Percentiles rank a stretch among this genome's conserved stretches.
Conservation (phyloP, 2,329 filamentous ascomycete genomes). For the Hysterium pulicare region DNA sequence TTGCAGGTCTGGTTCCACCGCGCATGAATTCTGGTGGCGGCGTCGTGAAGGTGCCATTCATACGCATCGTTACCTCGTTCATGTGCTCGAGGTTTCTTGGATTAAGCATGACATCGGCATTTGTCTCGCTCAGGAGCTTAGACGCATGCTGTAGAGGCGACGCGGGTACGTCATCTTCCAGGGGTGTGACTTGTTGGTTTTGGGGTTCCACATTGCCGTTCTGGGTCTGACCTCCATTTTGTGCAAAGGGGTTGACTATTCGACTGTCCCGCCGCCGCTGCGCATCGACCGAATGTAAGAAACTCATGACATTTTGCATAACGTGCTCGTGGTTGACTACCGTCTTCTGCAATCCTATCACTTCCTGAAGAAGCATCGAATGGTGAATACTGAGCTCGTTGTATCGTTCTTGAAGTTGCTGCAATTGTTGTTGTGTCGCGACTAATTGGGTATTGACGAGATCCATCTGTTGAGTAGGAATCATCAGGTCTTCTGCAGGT, state of each 20-base stretch:
- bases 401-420: slow-evolving; percentile 80
- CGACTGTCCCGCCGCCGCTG: slow-evolving; percentile 62
- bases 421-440: slow-evolving; percentile 88
- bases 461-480: slow-evolving; percentile 82
- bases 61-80: slow-evolving; percentile 56
- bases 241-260: slow-evolving; percentile 39
- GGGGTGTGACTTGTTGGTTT: slow-evolving; percentile 42
- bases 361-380: slow-evolving; percentile 61
- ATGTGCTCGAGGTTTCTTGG: slow-evolving; percentile 63
- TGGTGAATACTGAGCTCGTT: slow-evolving; percentile 70
- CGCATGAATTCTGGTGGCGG: slow-evolving; percentile 54
- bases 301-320: slow-evolving; percentile 69
- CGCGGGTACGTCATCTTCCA: slow-evolving; percentile 61
- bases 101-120: slow-evolving; percentile 63
- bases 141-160: slow-evolving; percentile 67
- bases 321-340: slow-evolving; percentile 69
- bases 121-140: slow-evolving; percentile 63
- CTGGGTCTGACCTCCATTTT: slow-evolving; percentile 36
- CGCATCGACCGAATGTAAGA: slow-evolving; percentile 62
- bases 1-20: slow-evolving; percentile 45
- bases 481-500: slow-evolving; percentile 64
- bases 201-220: slow-evolving; percentile 42
- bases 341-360: slow-evolving; percentile 65
- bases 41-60: slow-evolving; percentile 55
- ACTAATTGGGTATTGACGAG: slow-evolving; percentile 83